Conservation (phyloP, 257 asterid genomes). For the Petrea volubilis region DNA sequence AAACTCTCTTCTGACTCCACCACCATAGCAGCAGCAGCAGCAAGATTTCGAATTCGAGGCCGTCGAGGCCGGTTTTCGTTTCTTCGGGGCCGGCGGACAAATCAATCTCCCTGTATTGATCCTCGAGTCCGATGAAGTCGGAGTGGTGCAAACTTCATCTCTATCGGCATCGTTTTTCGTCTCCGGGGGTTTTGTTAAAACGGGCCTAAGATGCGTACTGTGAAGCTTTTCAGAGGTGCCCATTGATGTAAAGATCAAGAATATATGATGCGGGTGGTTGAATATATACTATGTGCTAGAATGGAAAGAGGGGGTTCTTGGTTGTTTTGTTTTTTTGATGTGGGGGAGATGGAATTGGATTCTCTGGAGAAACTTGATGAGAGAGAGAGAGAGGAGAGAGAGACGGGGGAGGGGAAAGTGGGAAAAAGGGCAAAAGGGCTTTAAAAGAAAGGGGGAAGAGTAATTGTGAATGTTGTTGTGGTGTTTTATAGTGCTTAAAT, state of each 20-base stretch:
- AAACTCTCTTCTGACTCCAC: conserved; percentile 34
- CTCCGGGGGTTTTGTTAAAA: conserved; percentile 30
- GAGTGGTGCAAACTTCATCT: conserved; percentile 39
- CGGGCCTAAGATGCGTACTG: conserved; percentile 36
- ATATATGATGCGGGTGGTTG: background rate
- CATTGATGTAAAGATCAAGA: conserved; percentile 25
- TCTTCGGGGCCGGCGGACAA: conserved; percentile 55
- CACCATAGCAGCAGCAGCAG: conserved; percentile 34
- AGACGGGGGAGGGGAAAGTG: background rate
- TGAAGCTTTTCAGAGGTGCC: conserved; percentile 36
- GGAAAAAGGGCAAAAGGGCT: conserved; percentile 10
- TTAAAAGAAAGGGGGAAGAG: conserved; percentile 38
- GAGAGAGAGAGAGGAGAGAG: conserved; percentile 5
- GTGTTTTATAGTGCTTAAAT: conserved; percentile 9
- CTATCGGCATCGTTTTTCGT: background rate
- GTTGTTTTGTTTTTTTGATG: background rate
- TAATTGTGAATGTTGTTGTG: conserved; percentile 29
- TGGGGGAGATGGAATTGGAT: conserved; percentile 40
- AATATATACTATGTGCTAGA: conserved; percentile 11
- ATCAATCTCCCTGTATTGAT: conserved; percentile 23
- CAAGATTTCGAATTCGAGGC: conserved; percentile 34
- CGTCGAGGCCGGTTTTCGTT: conserved; percentile 37
- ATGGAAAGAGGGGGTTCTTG: conserved; percentile 10
- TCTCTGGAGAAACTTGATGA: conserved; percentile 31
- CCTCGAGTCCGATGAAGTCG: conserved; percentile 41